A percentile compares a stretch with the other conserved stretches of the same genome.
These are phyloP conservation scores for Nakazawaea ambrosiae DNA, from an alignment of 805 yeast species.

Conservation along the genomic window DNA sequence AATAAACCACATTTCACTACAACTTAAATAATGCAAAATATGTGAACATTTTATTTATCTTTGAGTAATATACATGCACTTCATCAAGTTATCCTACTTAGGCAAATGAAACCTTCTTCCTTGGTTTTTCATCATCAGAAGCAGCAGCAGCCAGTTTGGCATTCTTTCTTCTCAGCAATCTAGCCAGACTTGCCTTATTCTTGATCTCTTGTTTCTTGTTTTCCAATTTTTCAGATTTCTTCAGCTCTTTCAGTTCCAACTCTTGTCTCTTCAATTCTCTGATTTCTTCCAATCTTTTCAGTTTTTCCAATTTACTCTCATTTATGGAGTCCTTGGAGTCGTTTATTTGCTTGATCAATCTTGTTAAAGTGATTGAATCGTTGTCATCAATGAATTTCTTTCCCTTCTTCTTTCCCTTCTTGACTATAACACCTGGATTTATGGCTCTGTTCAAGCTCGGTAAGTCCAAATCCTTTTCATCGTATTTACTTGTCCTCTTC, in stretches of 20 bases:
- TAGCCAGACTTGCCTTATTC: conserved; percentile 63
- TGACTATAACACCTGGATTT: conserved; percentile 72
- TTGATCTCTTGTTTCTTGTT: conserved; percentile 72
- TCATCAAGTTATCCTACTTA: no score
- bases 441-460: conserved; percentile 80
- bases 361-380: conserved; percentile 52
- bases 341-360: conserved; percentile 75
- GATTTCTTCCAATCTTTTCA: conserved; percentile 82
- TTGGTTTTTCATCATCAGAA: conserved; percentile 21
- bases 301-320: conserved; percentile 86
- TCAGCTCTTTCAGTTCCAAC: conserved; percentile 75
- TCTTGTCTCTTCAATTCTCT: conserved; percentile 83
- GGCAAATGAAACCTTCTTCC: conserved; percentile 45
- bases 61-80: no score
- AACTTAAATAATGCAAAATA: no score
- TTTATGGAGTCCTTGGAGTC: conserved; percentile 71
- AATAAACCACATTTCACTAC: no score
- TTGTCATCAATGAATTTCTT: conserved; percentile 71
- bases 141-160: conserved; percentile 21
- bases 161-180: conserved; percentile 59
- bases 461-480: conserved; percentile 72
- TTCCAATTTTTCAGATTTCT: conserved; percentile 62
- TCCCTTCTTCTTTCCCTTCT: conserved; percentile 78
- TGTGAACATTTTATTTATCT: no score
- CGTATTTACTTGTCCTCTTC: conserved; percentile 47